Conservation (phyloP, 495 filamentous ascomycete species). For the Emericellopsis terricola region DNA sequence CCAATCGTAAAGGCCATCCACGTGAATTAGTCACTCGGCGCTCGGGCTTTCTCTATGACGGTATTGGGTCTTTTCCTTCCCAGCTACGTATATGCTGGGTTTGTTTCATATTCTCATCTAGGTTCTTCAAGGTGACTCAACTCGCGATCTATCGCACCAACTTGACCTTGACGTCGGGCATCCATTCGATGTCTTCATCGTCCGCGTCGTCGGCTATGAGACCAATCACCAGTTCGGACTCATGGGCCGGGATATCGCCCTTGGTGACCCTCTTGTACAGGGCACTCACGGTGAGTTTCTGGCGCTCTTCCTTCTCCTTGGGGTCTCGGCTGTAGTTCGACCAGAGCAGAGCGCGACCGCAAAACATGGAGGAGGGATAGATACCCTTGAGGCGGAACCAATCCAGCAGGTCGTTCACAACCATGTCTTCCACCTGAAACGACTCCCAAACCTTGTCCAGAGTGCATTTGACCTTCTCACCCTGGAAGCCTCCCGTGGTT, state of each 20-base stretch:
- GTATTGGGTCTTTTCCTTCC: too few species aligned
- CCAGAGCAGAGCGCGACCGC: conserved; percentile 89
- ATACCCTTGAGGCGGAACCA: conserved; percentile 67
- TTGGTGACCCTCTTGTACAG: conserved; percentile 79
- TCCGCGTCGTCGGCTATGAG: conserved; percentile 79
- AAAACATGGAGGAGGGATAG: conserved; percentile 81
- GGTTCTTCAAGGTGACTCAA: too few species aligned
- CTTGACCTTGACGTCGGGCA: conserved; percentile 94
- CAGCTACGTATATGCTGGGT: too few species aligned
- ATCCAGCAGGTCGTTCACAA: conserved; percentile 64
- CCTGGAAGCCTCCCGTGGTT: too few species aligned
- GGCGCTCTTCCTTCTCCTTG: conserved; percentile 71
- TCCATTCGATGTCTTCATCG: conserved; percentile 79
- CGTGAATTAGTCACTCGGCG: too few species aligned
- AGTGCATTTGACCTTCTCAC: conserved; percentile 46
- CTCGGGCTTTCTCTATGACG: too few species aligned
- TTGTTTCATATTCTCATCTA: too few species aligned
- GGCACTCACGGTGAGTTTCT: conserved; percentile 48
- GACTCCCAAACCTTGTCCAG: conserved; percentile 98
- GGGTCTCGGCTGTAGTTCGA: conserved; percentile 80
- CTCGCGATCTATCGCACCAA: too few species aligned
- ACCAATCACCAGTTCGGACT: conserved; percentile 93
- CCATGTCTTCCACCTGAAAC: conserved; percentile 80
- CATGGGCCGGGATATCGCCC: conserved; percentile 78
- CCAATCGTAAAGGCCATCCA: too few species aligned